Base-by-base conservation (phyloP, 805 yeast species). In the Lipomyces anomalus region DNA sequence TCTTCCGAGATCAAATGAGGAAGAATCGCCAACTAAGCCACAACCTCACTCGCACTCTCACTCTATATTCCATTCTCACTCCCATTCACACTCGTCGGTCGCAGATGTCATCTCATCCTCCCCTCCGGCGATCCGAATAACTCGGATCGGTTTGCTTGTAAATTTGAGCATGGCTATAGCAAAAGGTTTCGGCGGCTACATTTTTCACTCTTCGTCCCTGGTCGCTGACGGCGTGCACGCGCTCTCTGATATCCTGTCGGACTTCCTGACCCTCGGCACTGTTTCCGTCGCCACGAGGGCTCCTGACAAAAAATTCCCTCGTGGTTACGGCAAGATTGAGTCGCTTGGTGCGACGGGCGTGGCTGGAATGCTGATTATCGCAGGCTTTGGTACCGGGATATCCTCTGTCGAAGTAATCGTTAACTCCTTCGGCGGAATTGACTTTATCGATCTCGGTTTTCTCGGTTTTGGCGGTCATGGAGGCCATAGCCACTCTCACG, bases 171-270 rank as follows among this genome's bases (percentile, higher is more conserved):
- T 92, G 82, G 97, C 95, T 0, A 69, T 76, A 1, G 81, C 89
- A 26, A 92, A 92, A 63, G 89, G 88, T 22, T 65, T 79, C 20
- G 97, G 97, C 24, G 98, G 98, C 5, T 71, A 86, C 16, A 79
- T 79, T 32, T 92, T 92, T 74, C 95, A 92, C 64, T 92, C 98
- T 0, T 96, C 89, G 63, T 89, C 97, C 2, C 74, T 92, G 46
- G 63, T 89, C 40, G 98, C 98, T 1, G 98, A 92, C 65, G 89
- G 97, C 1, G 81, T 88, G 23, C 98, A 92, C 67, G 90, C 97
- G 0, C 73, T 86, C 18, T 81, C 94, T 38, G 98, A 92, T 65
- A 71, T 90, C 68, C 75, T 92, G 13, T 84, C 95, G 6, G 98
- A 92, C 64, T 75, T 90, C 38, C 68, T 92, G 53, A 92, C 98